phyloP scores from a whole-genome alignment of 2,329 filamentous ascomycete genomes.

The Aspergillus versicolor region DNA sequence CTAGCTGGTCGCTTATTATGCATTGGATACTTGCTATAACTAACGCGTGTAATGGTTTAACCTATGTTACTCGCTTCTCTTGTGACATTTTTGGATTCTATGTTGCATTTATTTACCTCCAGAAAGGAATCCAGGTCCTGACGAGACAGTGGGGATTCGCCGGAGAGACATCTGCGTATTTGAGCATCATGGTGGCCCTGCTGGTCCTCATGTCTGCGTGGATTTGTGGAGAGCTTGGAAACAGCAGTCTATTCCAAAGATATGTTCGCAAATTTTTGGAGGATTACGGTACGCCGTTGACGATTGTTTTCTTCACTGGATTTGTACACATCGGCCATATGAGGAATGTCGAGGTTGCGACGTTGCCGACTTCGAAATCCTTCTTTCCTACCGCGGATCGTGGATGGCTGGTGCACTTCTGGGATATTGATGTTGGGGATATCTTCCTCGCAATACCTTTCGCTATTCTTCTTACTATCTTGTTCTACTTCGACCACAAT shows the following conservation, averaged over 20 bases:
- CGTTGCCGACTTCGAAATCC: constrained; percentile 71
- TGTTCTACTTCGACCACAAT: constrained; percentile 91
- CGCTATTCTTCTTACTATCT: constrained; percentile 74
- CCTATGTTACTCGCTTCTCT: constrained; percentile 85
- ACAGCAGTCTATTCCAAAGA: constrained; percentile 70
- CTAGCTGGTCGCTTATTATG: constrained; percentile 78
- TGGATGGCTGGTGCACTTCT: constrained; percentile 77
- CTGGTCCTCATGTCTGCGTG: constrained; percentile 78
- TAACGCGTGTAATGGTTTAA: constrained; percentile 85
- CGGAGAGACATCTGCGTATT: constrained; percentile 65
- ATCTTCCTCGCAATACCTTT: constrained; percentile 87
- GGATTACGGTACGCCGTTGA: constrained; percentile 83
- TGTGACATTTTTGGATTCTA: constrained; percentile 96
- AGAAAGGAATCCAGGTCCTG: constrained; percentile 86
- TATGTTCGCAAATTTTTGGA: constrained; percentile 79
- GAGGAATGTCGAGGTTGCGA: constrained; percentile 66
- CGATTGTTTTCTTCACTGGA: constrained; percentile 83
- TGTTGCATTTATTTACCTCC: constrained; percentile 86
- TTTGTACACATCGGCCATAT: constrained; percentile 86
- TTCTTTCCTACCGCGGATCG: constrained; percentile 76
- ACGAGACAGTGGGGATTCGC: constrained; percentile 66
- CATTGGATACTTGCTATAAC: constrained; percentile 81
- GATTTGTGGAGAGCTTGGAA: constrained; percentile 68
- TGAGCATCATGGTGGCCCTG: constrained; percentile 73
- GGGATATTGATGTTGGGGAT: constrained; percentile 70